Percentiles rank a stretch among this genome's conserved stretches.
phyloP scores from a whole-genome alignment of 2,329 filamentous ascomycete genomes.

The Aspergillus versicolor region DNA sequence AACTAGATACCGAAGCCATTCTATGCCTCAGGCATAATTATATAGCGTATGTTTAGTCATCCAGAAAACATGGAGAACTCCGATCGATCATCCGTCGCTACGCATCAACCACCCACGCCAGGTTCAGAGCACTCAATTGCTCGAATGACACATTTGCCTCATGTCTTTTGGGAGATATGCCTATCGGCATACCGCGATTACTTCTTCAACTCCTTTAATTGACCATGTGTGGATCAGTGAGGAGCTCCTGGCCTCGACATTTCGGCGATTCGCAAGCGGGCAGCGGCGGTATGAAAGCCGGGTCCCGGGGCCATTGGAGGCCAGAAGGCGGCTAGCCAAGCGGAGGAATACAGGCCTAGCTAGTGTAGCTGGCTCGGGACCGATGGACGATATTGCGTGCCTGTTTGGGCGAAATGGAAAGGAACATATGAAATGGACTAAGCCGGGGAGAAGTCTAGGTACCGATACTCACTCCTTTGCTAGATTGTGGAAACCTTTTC shows the following conservation, averaged over 20 bases:
- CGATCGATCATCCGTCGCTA: not conserved
- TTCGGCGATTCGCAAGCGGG: slow-evolving; percentile 47
- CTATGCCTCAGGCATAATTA: not conserved
- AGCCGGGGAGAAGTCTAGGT: slow-evolving; percentile 3
- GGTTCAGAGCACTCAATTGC: slow-evolving; percentile 21
- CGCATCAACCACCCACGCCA: slow-evolving; percentile 11
- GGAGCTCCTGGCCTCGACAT: slow-evolving; percentile 46
- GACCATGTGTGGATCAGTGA: slow-evolving; percentile 49
- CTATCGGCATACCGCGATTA: slow-evolving; percentile 38
- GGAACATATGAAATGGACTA: slow-evolving; percentile 38
- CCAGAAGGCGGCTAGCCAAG: slow-evolving; percentile 55
- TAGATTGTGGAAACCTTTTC: not conserved
- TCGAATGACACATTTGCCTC: slow-evolving; percentile 21
- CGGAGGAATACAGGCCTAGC: slow-evolving; percentile 55
- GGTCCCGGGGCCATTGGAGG: slow-evolving; percentile 63
- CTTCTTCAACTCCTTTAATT: slow-evolving; percentile 23
- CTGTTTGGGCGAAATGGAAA: slow-evolving; percentile 43
- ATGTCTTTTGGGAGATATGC: slow-evolving; percentile 47
- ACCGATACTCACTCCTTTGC: not conserved
- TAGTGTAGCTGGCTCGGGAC: slow-evolving; percentile 27
- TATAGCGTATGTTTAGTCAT: slow-evolving; percentile 23
- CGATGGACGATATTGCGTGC: slow-evolving; percentile 39
- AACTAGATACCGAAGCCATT: not conserved
- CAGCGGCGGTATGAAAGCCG: slow-evolving; percentile 59
- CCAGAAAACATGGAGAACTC: not conserved